Base-by-base conservation (phyloP, 768 basidiomycete species). In the Pisolithus orientalis region DNA sequence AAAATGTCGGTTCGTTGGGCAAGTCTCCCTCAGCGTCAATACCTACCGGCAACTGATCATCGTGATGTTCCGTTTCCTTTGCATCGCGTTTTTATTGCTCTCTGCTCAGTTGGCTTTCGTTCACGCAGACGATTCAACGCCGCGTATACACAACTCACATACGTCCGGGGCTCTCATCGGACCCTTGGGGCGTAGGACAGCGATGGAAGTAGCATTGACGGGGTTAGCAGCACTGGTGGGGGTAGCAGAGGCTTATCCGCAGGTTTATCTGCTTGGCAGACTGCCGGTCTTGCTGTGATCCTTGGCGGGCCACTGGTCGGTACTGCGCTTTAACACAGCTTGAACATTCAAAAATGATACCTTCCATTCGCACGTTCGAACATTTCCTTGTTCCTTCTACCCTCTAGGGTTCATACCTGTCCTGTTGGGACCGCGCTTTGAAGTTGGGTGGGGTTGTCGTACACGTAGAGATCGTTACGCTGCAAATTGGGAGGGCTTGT, bases 41-140 rank as follows among this genome's bases (percentile, higher is more conserved):
- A 21, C 21, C 21, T 21, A 21, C 2, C 9, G 14, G 34, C 34
- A 34, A 14, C 13, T 7, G 21, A 42, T 6, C n/a, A 5, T 11
- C 39, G 40, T 34, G 38, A 63, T 63, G 62, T 27, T 54, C 3
- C 39, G 54, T 7, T 21, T 57, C 50, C 57, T 64, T 10, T 42
- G 25, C 17, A 25, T 53, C 52, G 17, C 28, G 25, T 24, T 46
- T 9, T 32, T 58, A 2, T 44, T 63, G 5, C 34, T 55, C 9
- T 56, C 43, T 29, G 17, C 53, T 21, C 54, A 51, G n/a, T 47
- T 55, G 17, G 51, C 51, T 25, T 43, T 48, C 11, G 60, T 43
- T n/a, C 27, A 14, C 37, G 21, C 51, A 3, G 51, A 46, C 28
- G 52, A 52, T 3, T 28, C 47, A 21, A 2, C 21, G 10, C 5